Evolutionary conservation across 306 rosid genomes (phyloP), one percentile per base, ranked within the genome.

Genomic region (Neltuma alba): DNA sequence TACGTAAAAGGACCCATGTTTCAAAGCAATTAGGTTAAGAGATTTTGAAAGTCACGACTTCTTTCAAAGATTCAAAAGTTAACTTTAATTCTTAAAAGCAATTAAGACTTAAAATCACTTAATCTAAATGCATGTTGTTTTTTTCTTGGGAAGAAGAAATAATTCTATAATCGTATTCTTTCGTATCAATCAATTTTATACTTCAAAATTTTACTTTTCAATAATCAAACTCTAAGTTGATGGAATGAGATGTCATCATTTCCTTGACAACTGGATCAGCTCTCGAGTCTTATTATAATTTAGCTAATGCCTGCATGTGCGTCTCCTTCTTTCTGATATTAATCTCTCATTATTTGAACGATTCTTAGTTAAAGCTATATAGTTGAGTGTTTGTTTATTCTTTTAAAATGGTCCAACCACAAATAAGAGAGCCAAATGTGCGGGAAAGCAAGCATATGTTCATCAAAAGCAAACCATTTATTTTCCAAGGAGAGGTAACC

Each of bases 231-330:
- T 7, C 18, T 21, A 66, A 66, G 42, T 68, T 68, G 54, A 68
- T 11, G 30, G 2, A 18, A 68, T 40, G 54, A 25, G 72, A 68
- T 2, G 52, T 40, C 13, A 68, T 40, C 25, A 41, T 68, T 68
- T 81, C 20, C 87, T 76, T 71, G 30, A 40, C 21, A 68, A 41
- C 73, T 40, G n/a, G n/a, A 40, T 16, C 12, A 37, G 9, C 18
- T 65, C 45, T 66, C 47, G 2, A 40, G 0, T 86, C 82, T 63
- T 83, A 84, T 83, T 77, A 75, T 83, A 76, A 21, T 54, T 54
- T 54, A 85, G 82, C 72, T 70, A 84, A 87, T 84, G 89, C 79
- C 81, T 79, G 70, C 85, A 84, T 82, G 85, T 84, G 76, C 72
- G 78, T 79, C 44, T 83, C 79, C 79, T 71, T 78, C 87, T 82